phyloP scores from a whole-genome alignment of 495 filamentous ascomycete genomes.

The Durotheca rogersii region DNA sequence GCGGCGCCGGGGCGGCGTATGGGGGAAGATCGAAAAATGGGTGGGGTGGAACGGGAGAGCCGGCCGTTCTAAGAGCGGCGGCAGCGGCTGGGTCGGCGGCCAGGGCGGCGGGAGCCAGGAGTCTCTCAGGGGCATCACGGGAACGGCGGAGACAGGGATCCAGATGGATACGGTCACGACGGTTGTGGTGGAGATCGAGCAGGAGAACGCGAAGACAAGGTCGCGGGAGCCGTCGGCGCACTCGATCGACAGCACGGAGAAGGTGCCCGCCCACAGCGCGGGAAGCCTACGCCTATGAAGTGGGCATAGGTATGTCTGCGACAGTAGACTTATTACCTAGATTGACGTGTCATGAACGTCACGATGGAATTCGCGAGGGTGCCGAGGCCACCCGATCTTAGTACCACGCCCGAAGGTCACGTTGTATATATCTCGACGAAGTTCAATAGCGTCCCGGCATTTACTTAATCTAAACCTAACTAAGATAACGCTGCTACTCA shows the following conservation, averaged over 20 bases:
- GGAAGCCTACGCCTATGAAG: conserved; percentile 17
- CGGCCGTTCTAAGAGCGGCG: conserved; percentile 14
- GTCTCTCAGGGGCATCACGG: conserved; percentile 36
- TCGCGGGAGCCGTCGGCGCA: conserved; percentile 21
- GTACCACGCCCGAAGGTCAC: too few species aligned
- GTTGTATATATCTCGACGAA: too few species aligned
- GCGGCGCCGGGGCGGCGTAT: conserved; percentile 17
- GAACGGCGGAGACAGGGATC: conserved; percentile 36
- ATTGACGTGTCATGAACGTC: too few species aligned
- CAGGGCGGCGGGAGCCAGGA: conserved; percentile 35
- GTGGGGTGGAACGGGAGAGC: conserved; percentile 9
- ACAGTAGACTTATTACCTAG: too few species aligned
- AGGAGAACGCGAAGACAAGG: conserved; percentile 15
- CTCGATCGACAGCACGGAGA: conserved; percentile 23
- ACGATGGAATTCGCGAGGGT: background rate
- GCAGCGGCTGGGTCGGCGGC: conserved; percentile 16
- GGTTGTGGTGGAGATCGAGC: conserved; percentile 39
- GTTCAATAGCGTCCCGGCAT: too few species aligned
- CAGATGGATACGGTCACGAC: conserved; percentile 47
- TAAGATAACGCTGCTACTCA: too few species aligned
- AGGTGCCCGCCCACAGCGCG: conserved; percentile 4
- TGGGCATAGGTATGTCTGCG: background rate
- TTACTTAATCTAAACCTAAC: too few species aligned
- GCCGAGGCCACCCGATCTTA: too few species aligned
- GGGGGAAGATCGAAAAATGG: conserved; percentile 6